Evolutionary conservation across 768 basidiomycete species (phyloP).

Genomic region (Suillus placidus): DNA sequence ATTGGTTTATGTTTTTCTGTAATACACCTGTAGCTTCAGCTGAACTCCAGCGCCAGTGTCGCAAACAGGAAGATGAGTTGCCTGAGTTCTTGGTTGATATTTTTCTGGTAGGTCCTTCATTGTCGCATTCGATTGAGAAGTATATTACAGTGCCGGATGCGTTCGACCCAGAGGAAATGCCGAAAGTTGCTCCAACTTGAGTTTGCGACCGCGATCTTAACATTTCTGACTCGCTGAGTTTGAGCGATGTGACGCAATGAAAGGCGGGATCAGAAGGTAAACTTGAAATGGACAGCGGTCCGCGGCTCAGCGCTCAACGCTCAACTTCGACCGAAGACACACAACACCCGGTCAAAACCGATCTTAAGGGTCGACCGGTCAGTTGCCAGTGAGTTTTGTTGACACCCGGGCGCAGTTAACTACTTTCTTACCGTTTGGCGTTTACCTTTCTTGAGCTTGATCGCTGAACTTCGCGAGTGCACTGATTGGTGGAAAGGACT

Average conservation of each 20-base stretch:
- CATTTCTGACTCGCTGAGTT: not conserved
- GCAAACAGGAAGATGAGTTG: too few relatives aligned
- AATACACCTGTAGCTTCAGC: not conserved
- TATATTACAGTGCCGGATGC: not conserved
- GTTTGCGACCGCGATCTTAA: too few relatives aligned
- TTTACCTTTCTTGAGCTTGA: not conserved
- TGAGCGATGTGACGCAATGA: not conserved
- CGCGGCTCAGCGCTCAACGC: too few relatives aligned
- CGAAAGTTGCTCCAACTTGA: not conserved
- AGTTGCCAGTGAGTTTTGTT: not conserved
- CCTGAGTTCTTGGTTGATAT: not conserved
- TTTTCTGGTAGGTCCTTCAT: too few relatives aligned
- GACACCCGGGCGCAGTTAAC: not conserved
- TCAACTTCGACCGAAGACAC: not conserved
- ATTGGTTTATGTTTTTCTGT: not conserved
- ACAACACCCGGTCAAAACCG: too few relatives aligned
- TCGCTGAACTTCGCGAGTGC: not conserved
- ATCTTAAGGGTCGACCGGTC: too few relatives aligned
- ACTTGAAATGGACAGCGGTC: not conserved
- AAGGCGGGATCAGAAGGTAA: not conserved
- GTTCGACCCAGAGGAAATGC: not conserved
- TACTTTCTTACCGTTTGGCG: not conserved
- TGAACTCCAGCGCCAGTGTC: not conserved
- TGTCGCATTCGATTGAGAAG: not conserved
- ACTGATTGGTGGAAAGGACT: not conserved